These are phyloP conservation scores for Backusella australiensis DNA, from an alignment of 192 early-diverging fungal genomes.

Conservation along the genomic window DNA sequence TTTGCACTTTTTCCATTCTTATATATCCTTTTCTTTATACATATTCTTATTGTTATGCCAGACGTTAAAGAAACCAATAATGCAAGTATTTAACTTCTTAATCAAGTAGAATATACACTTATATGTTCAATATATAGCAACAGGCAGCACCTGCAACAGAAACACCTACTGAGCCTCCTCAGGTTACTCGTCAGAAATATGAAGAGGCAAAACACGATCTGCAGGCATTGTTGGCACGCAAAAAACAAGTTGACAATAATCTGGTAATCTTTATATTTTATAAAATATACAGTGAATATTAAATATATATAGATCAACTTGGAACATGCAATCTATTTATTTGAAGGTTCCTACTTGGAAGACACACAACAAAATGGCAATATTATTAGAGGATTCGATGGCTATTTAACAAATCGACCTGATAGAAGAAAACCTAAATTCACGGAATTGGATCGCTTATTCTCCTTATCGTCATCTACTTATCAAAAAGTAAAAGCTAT, in stretches of 20 bases:
- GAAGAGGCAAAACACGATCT: slow-evolving; percentile 80
- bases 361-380: slow-evolving; percentile 83
- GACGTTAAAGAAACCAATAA: slow-evolving; percentile 1
- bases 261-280: slow-evolving; percentile 46
- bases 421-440: slow-evolving; percentile 67
- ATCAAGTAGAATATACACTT: too few relatives aligned
- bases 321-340: slow-evolving; percentile 79
- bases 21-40: neutral
- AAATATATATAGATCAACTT: slow-evolving; percentile 43
- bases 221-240: slow-evolving; percentile 67
- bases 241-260: slow-evolving; percentile 77
- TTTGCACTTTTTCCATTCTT: neutral
- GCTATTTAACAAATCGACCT: slow-evolving; percentile 67
- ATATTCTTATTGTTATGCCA: neutral
- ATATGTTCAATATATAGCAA: neutral
- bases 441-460: slow-evolving; percentile 78
- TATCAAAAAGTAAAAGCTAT: slow-evolving; percentile 34
- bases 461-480: slow-evolving; percentile 64
- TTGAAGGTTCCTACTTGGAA: slow-evolving; percentile 89
- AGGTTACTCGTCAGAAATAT: slow-evolving; percentile 49
- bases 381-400: slow-evolving; percentile 87
- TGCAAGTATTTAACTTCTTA: neutral
- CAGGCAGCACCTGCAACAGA: neutral
- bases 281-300: neutral
- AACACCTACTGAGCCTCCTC: slow-evolving; percentile 19